These are phyloP conservation scores for Puccinia triticina DNA, from an alignment of 1,284 basidiomycete species.

Conservation along the genomic window DNA sequence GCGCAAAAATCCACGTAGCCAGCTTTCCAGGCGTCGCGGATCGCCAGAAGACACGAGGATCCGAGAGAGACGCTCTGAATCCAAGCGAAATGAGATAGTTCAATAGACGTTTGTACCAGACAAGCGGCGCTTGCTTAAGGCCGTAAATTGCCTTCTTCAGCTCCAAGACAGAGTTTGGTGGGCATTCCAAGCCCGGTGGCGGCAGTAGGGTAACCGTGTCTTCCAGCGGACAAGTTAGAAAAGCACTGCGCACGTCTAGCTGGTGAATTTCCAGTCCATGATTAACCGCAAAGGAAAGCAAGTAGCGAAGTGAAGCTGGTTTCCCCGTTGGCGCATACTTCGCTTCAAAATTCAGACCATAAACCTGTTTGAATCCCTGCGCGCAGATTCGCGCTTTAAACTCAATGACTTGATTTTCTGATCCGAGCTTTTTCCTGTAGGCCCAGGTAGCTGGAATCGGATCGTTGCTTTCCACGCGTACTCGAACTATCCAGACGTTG, in stretches of 20 bases:
- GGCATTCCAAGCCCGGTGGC: neutral
- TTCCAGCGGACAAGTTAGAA: no score
- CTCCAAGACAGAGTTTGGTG: neutral
- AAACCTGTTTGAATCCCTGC: slow-evolving; percentile 50
- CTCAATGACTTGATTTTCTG: slow-evolving; percentile 11
- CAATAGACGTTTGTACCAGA: neutral
- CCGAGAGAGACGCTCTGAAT: neutral
- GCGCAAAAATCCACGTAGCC: slow-evolving; percentile 4
- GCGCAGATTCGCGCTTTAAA: slow-evolving; percentile 52
- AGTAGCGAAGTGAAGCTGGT: slow-evolving; percentile 3
- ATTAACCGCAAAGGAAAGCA: slow-evolving; percentile 43
- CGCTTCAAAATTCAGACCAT: slow-evolving; percentile 49
- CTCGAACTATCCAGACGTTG: neutral
- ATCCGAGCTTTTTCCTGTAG: no score
- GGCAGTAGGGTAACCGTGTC: neutral
- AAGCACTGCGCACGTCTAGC: slow-evolving; percentile 49
- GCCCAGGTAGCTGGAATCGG: no score
- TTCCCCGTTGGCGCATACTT: slow-evolving; percentile 50
- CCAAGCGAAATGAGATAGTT: neutral
- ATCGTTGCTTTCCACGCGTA: neutral
- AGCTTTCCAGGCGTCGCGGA: neutral
- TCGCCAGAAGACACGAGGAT: slow-evolving; percentile 12
- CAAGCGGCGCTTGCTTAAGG: neutral
- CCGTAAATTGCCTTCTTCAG: no score
- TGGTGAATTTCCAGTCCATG: slow-evolving; percentile 46